Base-by-base conservation (phyloP, 495 filamentous ascomycete species). In the Neurospora sp. region DNA sequence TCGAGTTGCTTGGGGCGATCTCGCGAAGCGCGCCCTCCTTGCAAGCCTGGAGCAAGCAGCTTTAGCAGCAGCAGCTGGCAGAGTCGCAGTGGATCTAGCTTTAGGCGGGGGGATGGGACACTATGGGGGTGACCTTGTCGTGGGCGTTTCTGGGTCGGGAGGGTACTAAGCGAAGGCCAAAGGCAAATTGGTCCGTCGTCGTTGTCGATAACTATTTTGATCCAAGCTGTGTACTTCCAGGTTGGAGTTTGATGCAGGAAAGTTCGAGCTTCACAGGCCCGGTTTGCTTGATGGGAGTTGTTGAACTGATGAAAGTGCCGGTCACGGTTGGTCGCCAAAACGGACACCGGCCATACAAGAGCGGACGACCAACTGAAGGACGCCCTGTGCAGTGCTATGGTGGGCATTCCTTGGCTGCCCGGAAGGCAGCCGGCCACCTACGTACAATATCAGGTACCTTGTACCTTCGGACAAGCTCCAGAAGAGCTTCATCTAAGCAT, bases 21-120 rank as follows among this genome's bases (percentile, higher is more conserved):
- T 73, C 74, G 76, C 76, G 76, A 77, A 77, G 78, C 81, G 79
- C 79, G 79, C 54, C 54, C 77, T 81, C 48, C 72, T 75, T 77
- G 74, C 54, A 66, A 66, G 54, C 54, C 71, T 36, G 71, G 43
- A 72, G 71, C 17, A 34, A 43, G 39, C 28, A 45, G 39, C 42
- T 48, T 71, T 42, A 70, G 38, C 38, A 43, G 36, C 69, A 40
- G 43, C 28, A 38, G 43, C 42, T 72, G 42, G 42, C 43, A 59
- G 42, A 34, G 54, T 34, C 54, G 28, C 54, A 66, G 54, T 66
- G 54, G 54, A 66, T 34, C 54, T 66, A 34, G 38, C 42, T 72
- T 19, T 24, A 28, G 69, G 34, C 69, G 69, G 69, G 66, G 66
- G 39, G 34, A 70, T 15, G 39, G 39, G 6, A 13, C 9, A 70